These are phyloP conservation scores for Aspergillus diversus DNA, from an alignment of 495 filamentous ascomycete species.

Conservation along the genomic window DNA sequence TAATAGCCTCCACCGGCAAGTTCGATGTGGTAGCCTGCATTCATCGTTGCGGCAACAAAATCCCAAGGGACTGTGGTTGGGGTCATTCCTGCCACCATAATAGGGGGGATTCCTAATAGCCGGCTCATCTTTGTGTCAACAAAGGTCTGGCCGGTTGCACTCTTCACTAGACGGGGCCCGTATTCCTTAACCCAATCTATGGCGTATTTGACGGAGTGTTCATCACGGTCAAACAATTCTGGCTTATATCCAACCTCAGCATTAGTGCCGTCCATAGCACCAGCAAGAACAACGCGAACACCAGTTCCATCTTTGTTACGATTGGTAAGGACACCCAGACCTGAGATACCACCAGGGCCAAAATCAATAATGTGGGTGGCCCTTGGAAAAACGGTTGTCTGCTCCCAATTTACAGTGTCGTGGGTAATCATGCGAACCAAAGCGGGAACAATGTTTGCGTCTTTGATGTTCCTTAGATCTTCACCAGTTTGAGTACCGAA, in stretches of 20 bases:
- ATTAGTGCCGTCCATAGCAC: constrained; percentile 86
- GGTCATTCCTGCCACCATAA: constrained; percentile 97
- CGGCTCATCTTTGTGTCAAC: constrained; percentile 99
- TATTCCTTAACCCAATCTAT: constrained; percentile 98
- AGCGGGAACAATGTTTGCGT: constrained; percentile 72
- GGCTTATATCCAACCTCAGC: constrained; percentile 94
- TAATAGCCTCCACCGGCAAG: constrained; percentile 93
- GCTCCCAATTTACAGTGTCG: constrained; percentile 92
- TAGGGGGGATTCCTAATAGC: constrained; percentile 81
- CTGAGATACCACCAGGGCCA: constrained; percentile 93
- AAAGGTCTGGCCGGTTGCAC: constrained; percentile 80
- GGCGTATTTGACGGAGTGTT: constrained; percentile 91
- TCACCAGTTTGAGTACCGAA: constrained; percentile 85
- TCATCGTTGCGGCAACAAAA: constrained; percentile 94
- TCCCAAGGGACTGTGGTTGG: constrained; percentile 93
- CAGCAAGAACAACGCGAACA: constrained; percentile 91
- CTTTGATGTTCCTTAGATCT: constrained; percentile 70
- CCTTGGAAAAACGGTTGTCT: constrained; percentile 81
- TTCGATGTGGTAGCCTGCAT: constrained; percentile 92
- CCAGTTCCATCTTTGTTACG: constrained; percentile 98
- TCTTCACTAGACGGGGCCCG: constrained; percentile 85
- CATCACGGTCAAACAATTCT: constrained; percentile 94
- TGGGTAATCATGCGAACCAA: constrained; percentile 92
- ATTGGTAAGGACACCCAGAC: constrained; percentile 94
- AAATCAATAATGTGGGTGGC: constrained; percentile 97